These are phyloP conservation scores for Teunomyces gatunensis DNA, from an alignment of 805 yeast genomes.

Conservation along the genomic window DNA sequence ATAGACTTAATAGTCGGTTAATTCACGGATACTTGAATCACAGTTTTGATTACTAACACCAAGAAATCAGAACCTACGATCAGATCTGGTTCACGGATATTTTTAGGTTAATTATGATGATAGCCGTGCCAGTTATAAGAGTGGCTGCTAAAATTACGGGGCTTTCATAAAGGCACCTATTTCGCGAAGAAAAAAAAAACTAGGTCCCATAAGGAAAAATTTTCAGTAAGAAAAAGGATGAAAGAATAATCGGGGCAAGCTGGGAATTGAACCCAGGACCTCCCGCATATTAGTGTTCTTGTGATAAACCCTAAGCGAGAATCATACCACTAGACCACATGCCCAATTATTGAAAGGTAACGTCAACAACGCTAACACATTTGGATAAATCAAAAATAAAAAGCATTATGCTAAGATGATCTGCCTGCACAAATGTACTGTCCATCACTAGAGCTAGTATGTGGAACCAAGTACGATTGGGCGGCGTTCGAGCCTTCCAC, in stretches of 20 bases:
- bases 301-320: constrained; percentile 41
- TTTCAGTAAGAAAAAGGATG: not conserved
- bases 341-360: constrained; percentile 22
- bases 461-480: not conserved
- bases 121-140: no score
- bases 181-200: not conserved
- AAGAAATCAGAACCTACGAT: no score
- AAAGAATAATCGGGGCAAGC: constrained; percentile 38
- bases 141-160: no score
- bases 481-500: not conserved
- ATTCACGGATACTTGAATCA: not conserved
- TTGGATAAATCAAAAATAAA: not conserved
- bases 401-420: no score
- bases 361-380: not conserved
- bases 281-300: constrained; percentile 33
- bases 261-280: constrained; percentile 53
- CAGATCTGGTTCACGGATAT: no score
- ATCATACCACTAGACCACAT: constrained; percentile 51
- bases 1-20: not conserved
- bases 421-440: not conserved
- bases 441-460: not conserved
- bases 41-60: no score
- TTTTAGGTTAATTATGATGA: no score
- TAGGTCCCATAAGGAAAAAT: no score
- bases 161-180: no score